Evolutionary conservation across 768 basidiomycete species (phyloP).

Genomic region (Termitomyces sp.): DNA sequence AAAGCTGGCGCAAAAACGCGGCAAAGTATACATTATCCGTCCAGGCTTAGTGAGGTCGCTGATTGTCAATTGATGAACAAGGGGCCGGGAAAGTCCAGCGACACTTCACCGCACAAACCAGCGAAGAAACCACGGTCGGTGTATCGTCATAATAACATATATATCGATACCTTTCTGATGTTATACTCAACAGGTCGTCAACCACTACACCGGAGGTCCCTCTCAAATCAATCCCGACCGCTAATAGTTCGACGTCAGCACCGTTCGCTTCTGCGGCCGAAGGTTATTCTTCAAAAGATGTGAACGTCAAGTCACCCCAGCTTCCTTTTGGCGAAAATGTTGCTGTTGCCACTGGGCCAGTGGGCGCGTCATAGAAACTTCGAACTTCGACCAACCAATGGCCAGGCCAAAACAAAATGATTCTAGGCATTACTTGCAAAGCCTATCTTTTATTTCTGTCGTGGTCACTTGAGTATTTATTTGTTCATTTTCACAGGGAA

Average conservation of each 20-base stretch:
- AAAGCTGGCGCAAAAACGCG: constrained; percentile 67
- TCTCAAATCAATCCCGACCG: constrained; percentile 37
- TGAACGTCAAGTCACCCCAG: constrained; percentile 56
- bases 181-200: constrained; percentile 41
- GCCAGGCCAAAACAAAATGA: constrained; percentile 9
- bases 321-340: constrained; percentile 61
- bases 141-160: constrained; percentile 21
- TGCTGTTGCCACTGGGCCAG: constrained; percentile 43
- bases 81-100: constrained; percentile 58
- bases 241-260: constrained; percentile 30
- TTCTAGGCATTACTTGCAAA: constrained; percentile 12
- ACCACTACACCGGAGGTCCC: constrained; percentile 32
- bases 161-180: constrained; percentile 25
- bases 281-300: constrained; percentile 38
- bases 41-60: constrained; percentile 1
- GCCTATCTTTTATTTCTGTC: constrained; percentile 21
- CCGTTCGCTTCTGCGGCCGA: constrained; percentile 28
- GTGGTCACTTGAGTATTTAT: constrained; percentile 42
- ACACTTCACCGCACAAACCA: constrained; percentile 67
- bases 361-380: constrained; percentile 35
- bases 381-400: neutral
- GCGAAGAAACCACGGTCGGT: constrained; percentile 82
- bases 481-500: constrained; percentile 31
- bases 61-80: constrained; percentile 27
- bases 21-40: constrained; percentile 46